Evolutionary conservation across 208 protist genomes (phyloP).

Genomic region (Wallacemonas rigidus): DNA sequence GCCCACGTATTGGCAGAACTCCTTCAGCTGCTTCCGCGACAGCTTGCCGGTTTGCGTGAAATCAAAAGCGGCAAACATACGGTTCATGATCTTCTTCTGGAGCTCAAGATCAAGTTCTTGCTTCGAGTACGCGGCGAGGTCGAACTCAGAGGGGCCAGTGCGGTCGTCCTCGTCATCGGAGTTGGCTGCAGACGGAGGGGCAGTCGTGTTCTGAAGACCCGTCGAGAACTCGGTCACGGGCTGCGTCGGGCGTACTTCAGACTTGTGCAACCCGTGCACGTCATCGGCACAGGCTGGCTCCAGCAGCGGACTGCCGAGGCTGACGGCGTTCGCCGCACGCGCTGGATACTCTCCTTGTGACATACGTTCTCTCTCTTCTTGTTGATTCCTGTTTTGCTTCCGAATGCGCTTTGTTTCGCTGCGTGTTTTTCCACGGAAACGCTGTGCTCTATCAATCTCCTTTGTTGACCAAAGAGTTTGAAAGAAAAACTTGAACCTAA

Average conservation of each 20-base stretch:
- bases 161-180: slow-evolving; percentile 20
- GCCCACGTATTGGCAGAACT: slow-evolving; percentile 83
- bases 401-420: neutral
- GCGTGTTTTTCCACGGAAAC: too few species aligned
- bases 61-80: slow-evolving; percentile 91
- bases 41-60: slow-evolving; percentile 80
- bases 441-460: too few species aligned
- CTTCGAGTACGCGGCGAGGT: slow-evolving; percentile 83
- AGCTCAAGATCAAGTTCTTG: slow-evolving; percentile 69
- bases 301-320: slow-evolving; percentile 29
- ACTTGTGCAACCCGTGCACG: neutral
- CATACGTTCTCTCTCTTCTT: neutral
- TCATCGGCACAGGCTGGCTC: slow-evolving; percentile 11
- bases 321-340: slow-evolving; percentile 37
- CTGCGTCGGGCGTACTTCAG: slow-evolving; percentile 23
- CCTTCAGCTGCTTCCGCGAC: slow-evolving; percentile 54
- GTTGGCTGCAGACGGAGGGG: slow-evolving; percentile 20
- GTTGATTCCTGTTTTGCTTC: slow-evolving; percentile 1
- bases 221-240: slow-evolving; percentile 58
- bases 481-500: too few species aligned
- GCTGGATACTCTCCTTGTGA: slow-evolving; percentile 30
- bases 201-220: slow-evolving; percentile 30
- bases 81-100: slow-evolving; percentile 81
- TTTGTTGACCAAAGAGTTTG: too few species aligned
- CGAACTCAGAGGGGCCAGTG: slow-evolving; percentile 51